Conservation (phyloP, 2,329 filamentous ascomycete species). For the Curvularia eragrostidis region DNA sequence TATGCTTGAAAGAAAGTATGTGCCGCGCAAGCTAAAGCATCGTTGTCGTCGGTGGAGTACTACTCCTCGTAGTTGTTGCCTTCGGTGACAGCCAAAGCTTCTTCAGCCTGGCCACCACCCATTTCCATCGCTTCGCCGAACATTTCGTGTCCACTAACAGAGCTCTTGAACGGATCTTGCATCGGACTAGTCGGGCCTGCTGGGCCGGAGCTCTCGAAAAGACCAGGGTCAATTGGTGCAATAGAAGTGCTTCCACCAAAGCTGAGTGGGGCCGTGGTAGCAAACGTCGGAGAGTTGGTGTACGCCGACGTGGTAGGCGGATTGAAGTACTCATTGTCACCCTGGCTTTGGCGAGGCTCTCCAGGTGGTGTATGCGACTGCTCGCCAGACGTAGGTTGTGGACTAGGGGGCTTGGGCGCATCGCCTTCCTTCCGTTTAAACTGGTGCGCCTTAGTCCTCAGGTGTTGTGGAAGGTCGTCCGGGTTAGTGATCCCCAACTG, state of each 20-base stretch:
- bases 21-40: neutral
- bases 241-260: constrained; percentile 40
- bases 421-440: constrained; percentile 67
- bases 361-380: constrained; percentile 49
- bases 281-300: constrained; percentile 47
- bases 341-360: constrained; percentile 41
- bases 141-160: constrained; percentile 46
- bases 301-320: constrained; percentile 33
- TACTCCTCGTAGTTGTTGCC: constrained; percentile 45
- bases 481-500: constrained; percentile 88
- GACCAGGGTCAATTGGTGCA: constrained; percentile 46
- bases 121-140: constrained; percentile 47
- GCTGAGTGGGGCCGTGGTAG: constrained; percentile 38
- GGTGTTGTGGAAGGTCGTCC: constrained; percentile 84
- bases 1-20: constrained; percentile 20
- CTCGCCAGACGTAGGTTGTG: constrained; percentile 45
- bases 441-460: constrained; percentile 70
- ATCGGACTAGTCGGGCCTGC: constrained; percentile 44
- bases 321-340: constrained; percentile 45
- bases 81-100: constrained; percentile 48
- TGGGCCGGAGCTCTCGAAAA: constrained; percentile 44
- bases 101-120: constrained; percentile 47
- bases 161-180: constrained; percentile 49
- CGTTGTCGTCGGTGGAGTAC: constrained; percentile 12
- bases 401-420: constrained; percentile 37